Percentiles rank a stretch among this genome's conserved stretches.
Conservation (phyloP, 2,329 filamentous ascomycete species). For the Claviceps sorghi region DNA sequence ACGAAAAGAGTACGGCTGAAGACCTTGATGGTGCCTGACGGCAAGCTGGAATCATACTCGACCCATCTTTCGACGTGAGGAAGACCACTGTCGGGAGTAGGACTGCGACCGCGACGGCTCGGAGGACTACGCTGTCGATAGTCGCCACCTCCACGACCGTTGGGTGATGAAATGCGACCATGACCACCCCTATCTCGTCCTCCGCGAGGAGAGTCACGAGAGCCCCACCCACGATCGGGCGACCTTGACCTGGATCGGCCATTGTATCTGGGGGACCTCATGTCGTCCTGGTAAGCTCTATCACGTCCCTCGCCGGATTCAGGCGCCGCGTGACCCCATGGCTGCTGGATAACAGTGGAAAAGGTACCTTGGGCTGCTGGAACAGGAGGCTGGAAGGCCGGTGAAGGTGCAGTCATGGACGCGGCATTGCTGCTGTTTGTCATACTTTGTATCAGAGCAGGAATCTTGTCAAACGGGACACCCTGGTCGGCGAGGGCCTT, state of each 20-base stretch:
- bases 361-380: conserved; percentile 30
- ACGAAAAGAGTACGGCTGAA: conserved; percentile 92
- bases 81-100: conserved; percentile 32
- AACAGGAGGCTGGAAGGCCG: conserved; percentile 23
- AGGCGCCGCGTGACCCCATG: conserved; percentile 17
- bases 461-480: conserved; percentile 64
- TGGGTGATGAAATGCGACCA: conserved; percentile 47
- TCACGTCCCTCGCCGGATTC: conserved; percentile 38
- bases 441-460: conserved; percentile 39
- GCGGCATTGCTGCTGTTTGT: conserved; percentile 22
- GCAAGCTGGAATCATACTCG: conserved; percentile 61
- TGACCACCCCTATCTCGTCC: conserved; percentile 57
- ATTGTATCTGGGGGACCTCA: conserved; percentile 46
- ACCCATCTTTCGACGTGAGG: conserved; percentile 49
- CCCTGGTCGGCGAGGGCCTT: conserved; percentile 64
- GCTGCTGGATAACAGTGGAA: conserved; percentile 17
- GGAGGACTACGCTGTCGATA: conserved; percentile 83
- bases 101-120: conserved; percentile 51
- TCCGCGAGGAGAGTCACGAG: conserved; percentile 48
- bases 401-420: conserved; percentile 19
- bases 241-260: conserved; percentile 65
- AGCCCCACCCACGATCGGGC: conserved; percentile 58
- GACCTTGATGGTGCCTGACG: conserved; percentile 73
- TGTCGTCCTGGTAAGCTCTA: conserved; percentile 38
- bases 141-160: conserved; percentile 36